These are phyloP conservation scores for Monilinia vaccinii-corymbosi DNA, from an alignment of 2,329 filamentous ascomycete species.

Conservation along the genomic window DNA sequence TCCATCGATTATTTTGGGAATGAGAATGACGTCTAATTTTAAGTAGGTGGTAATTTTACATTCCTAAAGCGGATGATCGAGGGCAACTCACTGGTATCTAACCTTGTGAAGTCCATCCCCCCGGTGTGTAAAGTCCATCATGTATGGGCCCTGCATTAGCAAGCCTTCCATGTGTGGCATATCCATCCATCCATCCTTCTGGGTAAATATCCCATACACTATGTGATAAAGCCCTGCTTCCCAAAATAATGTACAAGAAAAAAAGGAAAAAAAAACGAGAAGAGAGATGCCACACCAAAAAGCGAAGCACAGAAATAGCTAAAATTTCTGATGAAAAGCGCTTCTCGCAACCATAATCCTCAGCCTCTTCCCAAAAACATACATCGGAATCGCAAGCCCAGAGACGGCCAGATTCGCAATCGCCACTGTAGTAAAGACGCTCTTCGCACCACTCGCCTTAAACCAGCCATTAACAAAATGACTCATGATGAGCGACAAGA, in stretches of 20 bases:
- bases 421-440: conserved; percentile 18
- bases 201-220: not conserved
- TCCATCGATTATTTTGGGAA: not conserved
- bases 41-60: not conserved
- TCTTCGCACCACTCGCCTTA: conserved; percentile 21
- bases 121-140: not conserved
- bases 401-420: conserved; percentile 18
- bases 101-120: not conserved
- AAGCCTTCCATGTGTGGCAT: not conserved
- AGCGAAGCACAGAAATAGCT: not conserved
- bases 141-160: no score
- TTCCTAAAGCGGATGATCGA: not conserved
- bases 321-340: conserved; percentile 17
- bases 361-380: conserved; percentile 28
- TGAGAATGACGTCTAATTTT: not conserved
- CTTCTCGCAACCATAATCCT: conserved; percentile 23
- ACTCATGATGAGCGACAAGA: conserved; percentile 29
- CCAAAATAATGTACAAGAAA: not conserved
- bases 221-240: not conserved
- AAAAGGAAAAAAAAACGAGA: not conserved
- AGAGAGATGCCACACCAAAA: not conserved
- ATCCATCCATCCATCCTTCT: not conserved
- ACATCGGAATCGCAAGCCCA: conserved; percentile 22
- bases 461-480: conserved; percentile 25
- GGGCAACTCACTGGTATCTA: not conserved